These are phyloP conservation scores for Penicillium sp. DNA, from an alignment of 2,329 filamentous ascomycete genomes.

Conservation along the genomic window DNA sequence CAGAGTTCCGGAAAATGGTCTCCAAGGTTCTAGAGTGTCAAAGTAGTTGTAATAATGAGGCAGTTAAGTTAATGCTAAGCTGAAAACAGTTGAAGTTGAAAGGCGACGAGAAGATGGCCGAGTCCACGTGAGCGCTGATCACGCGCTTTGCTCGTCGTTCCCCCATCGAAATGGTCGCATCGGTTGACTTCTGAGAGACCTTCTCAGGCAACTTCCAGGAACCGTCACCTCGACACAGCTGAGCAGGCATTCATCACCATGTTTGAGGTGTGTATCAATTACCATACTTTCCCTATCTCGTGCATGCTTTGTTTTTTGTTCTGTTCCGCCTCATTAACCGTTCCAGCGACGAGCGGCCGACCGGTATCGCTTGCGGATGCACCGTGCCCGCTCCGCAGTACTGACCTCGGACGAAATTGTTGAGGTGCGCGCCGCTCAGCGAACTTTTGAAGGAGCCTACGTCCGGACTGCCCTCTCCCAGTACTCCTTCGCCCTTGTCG, in stretches of 20 bases:
- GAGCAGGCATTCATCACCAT: constrained; percentile 14
- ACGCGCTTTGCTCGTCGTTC: not conserved
- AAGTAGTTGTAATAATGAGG: not conserved
- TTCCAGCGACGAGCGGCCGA: constrained; percentile 67
- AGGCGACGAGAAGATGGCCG: not conserved
- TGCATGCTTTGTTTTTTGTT: not conserved
- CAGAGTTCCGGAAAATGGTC: not conserved
- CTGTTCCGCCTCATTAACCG: constrained; percentile 17
- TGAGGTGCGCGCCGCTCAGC: constrained; percentile 90
- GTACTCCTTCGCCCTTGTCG: constrained; percentile 91
- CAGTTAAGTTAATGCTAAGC: not conserved
- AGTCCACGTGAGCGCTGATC: constrained; percentile 15
- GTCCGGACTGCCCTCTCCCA: constrained; percentile 91
- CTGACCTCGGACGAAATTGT: constrained; percentile 84
- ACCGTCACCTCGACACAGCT: not conserved
- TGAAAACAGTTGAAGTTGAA: not conserved
- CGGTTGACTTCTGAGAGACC: not conserved
- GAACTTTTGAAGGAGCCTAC: constrained; percentile 97
- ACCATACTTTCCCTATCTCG: not conserved
- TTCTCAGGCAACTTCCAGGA: not conserved
- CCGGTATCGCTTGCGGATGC: constrained; percentile 75
- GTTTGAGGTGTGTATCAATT: constrained; percentile 32
- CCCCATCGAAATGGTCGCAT: constrained; percentile 1
- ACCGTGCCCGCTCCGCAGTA: constrained; percentile 80
- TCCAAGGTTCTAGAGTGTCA: not conserved